Evolutionary conservation across 139 green algal species (phyloP), one percentile per base, ranked within the genome.

Genomic region (Yamagishiella unicocca): DNA sequence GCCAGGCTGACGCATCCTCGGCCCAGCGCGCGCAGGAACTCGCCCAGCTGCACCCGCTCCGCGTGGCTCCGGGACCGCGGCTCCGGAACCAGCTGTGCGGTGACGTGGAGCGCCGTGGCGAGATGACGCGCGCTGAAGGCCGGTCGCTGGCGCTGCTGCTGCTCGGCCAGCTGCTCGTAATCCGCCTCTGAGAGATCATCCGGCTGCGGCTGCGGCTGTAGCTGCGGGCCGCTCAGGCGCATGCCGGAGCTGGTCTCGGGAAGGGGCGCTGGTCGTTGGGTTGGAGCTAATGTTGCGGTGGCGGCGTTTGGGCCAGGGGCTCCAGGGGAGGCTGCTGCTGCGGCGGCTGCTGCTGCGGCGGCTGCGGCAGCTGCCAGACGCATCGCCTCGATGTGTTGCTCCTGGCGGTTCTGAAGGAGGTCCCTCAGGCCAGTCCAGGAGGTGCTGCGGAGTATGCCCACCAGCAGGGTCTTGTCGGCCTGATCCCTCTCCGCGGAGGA

Each of bases 51-150:
- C 29, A 84, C 8, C 10, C 78, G 78, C n/a, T 84, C 78, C 25
- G 50, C 55, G 27, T n/a, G 25, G 40, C 78, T 21, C 8, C 73
- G 78, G 4, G 38, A 27, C 4, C 27, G 27, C 40, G 78, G 78
- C 50, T 74, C 27, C 24, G 58, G 12, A 53, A 84, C 78, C 78
- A 67, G 58, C 29, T 22, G 24, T 29, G 53, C 21, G 8, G 38
- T 24, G 8, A 71, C 35, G 76, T 72, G 76, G 21, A 83, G 50
- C 76, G 76, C 76, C 6, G 50, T 84, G 58, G 78, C 55, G 25
- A 73, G 55, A 58, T 84, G 78, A 24, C 58, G 78, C 37, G 78
- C 27, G 40, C n/a, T 84, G 58, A 73, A 84, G 24, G 78, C 38
- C 1, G 35, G 21, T 54, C 38, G 54, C 54, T 22, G 31, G 31